Percentiles rank a stretch among this genome's conserved stretches.
phyloP scores from a whole-genome alignment of 202 grass and related monocot species.

The Carex sylvatica region DNA sequence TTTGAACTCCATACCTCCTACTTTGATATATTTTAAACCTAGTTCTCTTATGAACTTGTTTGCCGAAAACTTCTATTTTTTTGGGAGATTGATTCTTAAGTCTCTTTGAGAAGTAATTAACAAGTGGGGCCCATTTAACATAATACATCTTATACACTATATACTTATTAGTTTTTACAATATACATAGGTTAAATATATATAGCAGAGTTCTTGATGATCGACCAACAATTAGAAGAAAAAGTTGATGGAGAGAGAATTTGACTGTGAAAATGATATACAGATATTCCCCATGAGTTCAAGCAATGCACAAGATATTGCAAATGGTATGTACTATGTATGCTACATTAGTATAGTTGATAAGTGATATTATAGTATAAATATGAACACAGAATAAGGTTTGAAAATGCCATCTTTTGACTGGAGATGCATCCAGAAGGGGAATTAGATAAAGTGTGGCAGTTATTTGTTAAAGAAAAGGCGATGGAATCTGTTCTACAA shows the following conservation, averaged over 20 bases:
- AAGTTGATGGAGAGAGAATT: constrained; percentile 20
- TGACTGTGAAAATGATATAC: constrained; percentile 8
- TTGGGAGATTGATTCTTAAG: background rate
- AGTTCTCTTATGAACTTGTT: background rate
- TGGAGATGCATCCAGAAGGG: constrained; percentile 58
- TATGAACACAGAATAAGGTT: constrained; percentile 29
- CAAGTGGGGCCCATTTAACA: background rate
- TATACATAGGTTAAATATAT: background rate
- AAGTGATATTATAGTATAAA: constrained; percentile 35
- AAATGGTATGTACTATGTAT: constrained; percentile 28
- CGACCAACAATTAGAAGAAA: constrained; percentile 1
- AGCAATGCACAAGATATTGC: constrained; percentile 31
- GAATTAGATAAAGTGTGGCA: constrained; percentile 59
- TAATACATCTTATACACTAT: background rate
- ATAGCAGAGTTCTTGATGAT: background rate
- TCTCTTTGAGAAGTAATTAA: background rate
- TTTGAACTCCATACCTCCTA: constrained; percentile 29
- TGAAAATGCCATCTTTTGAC: constrained; percentile 68
- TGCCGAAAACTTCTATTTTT: background rate
- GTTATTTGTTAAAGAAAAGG: constrained; percentile 49
- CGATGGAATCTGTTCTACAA: constrained; percentile 64
- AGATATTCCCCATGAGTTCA: constrained; percentile 26
- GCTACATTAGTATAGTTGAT: constrained; percentile 28
- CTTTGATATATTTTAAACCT: background rate
- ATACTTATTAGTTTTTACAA: constrained; percentile 1